A percentile compares a stretch with the other conserved stretches of the same genome.
phyloP scores from a whole-genome alignment of 1,284 basidiomycete genomes.

The Papiliotrema fonsecae region DNA sequence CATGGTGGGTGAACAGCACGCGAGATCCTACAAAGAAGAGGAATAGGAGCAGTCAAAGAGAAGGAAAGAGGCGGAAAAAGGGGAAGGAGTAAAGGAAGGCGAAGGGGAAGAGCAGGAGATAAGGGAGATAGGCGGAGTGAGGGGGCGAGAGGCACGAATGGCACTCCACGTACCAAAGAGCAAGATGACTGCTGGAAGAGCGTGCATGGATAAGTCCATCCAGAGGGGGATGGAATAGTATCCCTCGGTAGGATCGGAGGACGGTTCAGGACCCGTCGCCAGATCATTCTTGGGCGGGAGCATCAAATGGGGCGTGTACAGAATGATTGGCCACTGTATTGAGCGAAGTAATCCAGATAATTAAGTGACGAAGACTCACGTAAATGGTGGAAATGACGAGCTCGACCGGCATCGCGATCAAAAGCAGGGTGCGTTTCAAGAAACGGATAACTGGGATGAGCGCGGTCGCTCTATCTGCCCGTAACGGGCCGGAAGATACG shows the following conservation, averaged over 20 bases:
- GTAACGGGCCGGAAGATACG: not conserved
- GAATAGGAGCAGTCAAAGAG: not conserved
- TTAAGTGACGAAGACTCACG: conserved; percentile 26
- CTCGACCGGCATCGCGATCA: conserved; percentile 61
- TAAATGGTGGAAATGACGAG: conserved; percentile 68
- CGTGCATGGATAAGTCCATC: conserved; percentile 61
- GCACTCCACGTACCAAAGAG: conserved; percentile 46
- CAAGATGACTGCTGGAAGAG: conserved; percentile 58
- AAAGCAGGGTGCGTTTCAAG: conserved; percentile 57
- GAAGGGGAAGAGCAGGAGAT: conserved; percentile 65
- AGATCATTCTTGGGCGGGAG: conserved; percentile 31
- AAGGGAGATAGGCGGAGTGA: conserved; percentile 52
- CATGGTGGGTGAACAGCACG: not conserved
- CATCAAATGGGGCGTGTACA: conserved; percentile 34
- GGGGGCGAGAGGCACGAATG: not conserved
- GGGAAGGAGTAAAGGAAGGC: conserved; percentile 20
- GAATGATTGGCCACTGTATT: conserved; percentile 37
- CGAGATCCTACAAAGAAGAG: not conserved
- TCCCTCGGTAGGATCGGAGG: conserved; percentile 46
- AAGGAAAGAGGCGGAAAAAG: not conserved
- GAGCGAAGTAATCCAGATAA: not conserved
- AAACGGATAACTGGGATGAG: conserved; percentile 46
- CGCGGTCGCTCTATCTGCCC: not conserved
- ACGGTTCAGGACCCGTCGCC: conserved; percentile 34
- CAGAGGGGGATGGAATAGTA: conserved; percentile 56